A percentile compares a stretch with the other conserved stretches of the same genome.
These are phyloP conservation scores for Dendrocalamus sinicus DNA, from an alignment of 176 grass and related monocot genomes.

Conservation along the genomic window DNA sequence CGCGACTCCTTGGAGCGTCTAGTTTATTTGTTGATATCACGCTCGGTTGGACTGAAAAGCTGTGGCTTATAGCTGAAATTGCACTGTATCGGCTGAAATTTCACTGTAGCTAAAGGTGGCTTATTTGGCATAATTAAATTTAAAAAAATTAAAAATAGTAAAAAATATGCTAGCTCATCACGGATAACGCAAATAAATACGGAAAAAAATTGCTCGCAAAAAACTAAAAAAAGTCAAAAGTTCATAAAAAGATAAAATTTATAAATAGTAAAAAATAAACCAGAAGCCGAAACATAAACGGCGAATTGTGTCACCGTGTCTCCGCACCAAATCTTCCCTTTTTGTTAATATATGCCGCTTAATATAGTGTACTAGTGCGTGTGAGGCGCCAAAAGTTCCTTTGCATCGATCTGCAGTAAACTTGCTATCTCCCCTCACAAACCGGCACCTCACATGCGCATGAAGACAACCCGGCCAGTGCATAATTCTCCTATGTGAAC, in stretches of 20 bases:
- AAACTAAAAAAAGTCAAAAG: too few relatives aligned
- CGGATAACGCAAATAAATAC: too few relatives aligned
- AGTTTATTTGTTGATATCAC: background rate
- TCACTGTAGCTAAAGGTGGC: too few relatives aligned
- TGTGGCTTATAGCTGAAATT: too few relatives aligned
- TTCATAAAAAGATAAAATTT: background rate
- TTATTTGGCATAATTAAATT: too few relatives aligned
- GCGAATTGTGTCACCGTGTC: constrained; percentile 38
- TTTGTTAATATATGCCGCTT: constrained; percentile 41
- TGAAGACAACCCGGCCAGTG: constrained; percentile 18
- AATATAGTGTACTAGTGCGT: background rate
- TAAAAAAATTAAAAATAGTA: too few relatives aligned
- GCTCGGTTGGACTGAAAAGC: too few relatives aligned
- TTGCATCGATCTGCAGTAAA: constrained; percentile 1
- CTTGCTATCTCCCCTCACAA: background rate
- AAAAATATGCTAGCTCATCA: too few relatives aligned
- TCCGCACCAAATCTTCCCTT: constrained; percentile 34
- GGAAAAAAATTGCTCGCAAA: too few relatives aligned
- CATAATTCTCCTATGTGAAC: constrained; percentile 44
- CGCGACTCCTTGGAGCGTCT: background rate
- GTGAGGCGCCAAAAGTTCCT: constrained; percentile 17
- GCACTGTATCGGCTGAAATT: too few relatives aligned
- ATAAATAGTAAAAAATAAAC: too few relatives aligned
- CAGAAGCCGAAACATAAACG: background rate
- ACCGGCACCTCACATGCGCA: constrained; percentile 47